phyloP scores from a whole-genome alignment of 2,329 filamentous ascomycete genomes.

The Ramularia endophylla region DNA sequence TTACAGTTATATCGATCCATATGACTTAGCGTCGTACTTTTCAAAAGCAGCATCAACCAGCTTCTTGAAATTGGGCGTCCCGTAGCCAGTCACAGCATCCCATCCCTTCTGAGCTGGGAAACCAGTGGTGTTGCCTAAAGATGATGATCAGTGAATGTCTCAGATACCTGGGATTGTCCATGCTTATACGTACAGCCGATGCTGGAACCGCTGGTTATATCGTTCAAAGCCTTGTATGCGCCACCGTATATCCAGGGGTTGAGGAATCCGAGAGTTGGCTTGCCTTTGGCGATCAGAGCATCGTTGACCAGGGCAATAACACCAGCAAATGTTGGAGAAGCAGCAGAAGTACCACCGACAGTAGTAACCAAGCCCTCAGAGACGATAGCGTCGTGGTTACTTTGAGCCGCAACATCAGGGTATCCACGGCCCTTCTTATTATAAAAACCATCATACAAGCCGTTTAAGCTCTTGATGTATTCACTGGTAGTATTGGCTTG shows the following conservation, averaged over 20 bases:
- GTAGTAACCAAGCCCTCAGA: conserved; percentile 35
- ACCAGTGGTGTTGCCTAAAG: conserved; percentile 19
- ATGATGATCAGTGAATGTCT: not conserved
- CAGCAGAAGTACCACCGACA: conserved; percentile 47
- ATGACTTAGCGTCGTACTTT: no score
- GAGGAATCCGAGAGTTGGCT: conserved; percentile 50
- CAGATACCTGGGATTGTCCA: no score
- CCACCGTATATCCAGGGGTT: conserved; percentile 55
- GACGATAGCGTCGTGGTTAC: conserved; percentile 33
- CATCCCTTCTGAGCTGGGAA: conserved; percentile 28
- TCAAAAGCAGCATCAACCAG: no score
- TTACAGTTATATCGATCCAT: no score
- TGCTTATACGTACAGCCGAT: no score
- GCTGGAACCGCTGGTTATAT: conserved; percentile 36
- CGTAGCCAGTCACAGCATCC: conserved; percentile 29
- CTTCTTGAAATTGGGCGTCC: conserved; percentile 17
- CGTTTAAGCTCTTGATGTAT: conserved; percentile 39
- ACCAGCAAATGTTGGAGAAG: conserved; percentile 52
- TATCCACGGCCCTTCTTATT: conserved; percentile 41
- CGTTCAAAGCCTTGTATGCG: conserved; percentile 45
- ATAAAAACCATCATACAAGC: conserved; percentile 39
- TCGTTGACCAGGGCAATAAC: conserved; percentile 60
- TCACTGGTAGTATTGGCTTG: conserved; percentile 36
- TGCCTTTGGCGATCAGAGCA: conserved; percentile 47
- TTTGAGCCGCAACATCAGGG: conserved; percentile 48